Conservation (phyloP, 208 protist species). For the Crithidia acanthocephali region DNA sequence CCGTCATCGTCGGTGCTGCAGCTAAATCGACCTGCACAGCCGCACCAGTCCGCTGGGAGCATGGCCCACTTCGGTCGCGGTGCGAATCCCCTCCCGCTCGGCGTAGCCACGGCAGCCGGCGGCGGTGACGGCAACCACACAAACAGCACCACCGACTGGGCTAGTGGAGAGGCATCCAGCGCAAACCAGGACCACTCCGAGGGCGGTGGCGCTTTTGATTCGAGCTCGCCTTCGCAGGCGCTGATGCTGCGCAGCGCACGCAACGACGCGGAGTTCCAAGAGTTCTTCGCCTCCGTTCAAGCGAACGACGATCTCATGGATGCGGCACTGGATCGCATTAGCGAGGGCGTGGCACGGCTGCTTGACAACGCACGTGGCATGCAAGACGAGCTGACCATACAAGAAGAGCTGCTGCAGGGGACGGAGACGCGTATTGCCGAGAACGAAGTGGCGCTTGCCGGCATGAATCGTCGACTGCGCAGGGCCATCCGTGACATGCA, state of each 20-base stretch:
- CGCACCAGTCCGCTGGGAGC: constrained; percentile 17
- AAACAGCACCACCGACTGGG: background rate
- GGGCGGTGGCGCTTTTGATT: no score
- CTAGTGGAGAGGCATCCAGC: no score
- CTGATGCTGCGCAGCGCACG: constrained; percentile 34
- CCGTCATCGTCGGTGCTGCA: constrained; percentile 15
- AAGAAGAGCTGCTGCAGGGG: constrained; percentile 58
- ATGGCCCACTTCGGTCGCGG: constrained; percentile 25
- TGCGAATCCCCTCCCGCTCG: constrained; percentile 15
- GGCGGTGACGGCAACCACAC: background rate
- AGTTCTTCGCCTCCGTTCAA: constrained; percentile 61
- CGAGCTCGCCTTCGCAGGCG: constrained; percentile 6
- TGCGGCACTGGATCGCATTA: constrained; percentile 66
- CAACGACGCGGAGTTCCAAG: constrained; percentile 67
- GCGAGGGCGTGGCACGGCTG: constrained; percentile 54
- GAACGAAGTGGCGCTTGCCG: constrained; percentile 42
- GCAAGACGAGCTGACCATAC: constrained; percentile 59
- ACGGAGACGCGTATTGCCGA: constrained; percentile 46
- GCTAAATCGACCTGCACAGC: constrained; percentile 23
- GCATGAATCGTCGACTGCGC: constrained; percentile 62
- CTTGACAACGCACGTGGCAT: constrained; percentile 66
- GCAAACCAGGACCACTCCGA: background rate
- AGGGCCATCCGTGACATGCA: constrained; percentile 57
- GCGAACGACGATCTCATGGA: constrained; percentile 69
- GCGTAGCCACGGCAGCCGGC: background rate